A percentile compares a stretch with the other conserved stretches of the same genome.
Conservation (phyloP, 208 protist genomes). For the Trypanosoma lewisi region DNA sequence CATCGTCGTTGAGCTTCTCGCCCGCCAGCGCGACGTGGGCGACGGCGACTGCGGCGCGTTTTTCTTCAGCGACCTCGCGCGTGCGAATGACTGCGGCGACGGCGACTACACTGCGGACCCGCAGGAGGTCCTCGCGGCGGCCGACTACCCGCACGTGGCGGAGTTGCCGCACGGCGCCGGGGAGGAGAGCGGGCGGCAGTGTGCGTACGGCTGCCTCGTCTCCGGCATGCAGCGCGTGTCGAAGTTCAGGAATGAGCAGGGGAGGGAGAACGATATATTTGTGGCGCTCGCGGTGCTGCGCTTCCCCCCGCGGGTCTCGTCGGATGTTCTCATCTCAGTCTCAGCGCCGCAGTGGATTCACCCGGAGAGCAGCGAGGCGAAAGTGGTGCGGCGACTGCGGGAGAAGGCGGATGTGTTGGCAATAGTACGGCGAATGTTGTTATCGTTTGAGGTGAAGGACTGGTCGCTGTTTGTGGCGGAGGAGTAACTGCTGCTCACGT, state of each 20-base stretch:
- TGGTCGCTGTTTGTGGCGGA: constrained; percentile 74
- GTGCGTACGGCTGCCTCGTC: constrained; percentile 46
- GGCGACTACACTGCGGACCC: constrained; percentile 3
- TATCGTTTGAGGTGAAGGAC: constrained; percentile 44
- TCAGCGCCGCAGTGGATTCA: constrained; percentile 54
- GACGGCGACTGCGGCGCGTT: constrained; percentile 49
- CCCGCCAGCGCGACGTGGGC: constrained; percentile 34
- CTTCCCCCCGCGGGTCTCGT: constrained; percentile 50
- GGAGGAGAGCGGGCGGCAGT: constrained; percentile 21
- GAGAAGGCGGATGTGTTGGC: constrained; percentile 35
- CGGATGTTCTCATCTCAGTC: constrained; percentile 60
- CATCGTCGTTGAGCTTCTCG: constrained; percentile 70
- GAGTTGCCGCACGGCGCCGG: constrained; percentile 7
- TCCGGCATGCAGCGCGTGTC: constrained; percentile 58
- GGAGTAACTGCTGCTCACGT: constrained; percentile 9
- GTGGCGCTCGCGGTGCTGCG: constrained; percentile 58
- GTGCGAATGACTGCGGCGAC: constrained; percentile 50
- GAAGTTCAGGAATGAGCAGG: constrained; percentile 70
- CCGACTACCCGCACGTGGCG: constrained; percentile 39
- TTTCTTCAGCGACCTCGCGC: constrained; percentile 68
- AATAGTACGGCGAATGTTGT: constrained; percentile 31
- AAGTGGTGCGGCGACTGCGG: constrained; percentile 38
- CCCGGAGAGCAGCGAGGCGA: constrained; percentile 60
- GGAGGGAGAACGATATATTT: constrained; percentile 64
- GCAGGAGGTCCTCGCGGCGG: constrained; percentile 18